Base-by-base conservation (phyloP, 139 green algal species). In the Parachlorella kessleri region DNA sequence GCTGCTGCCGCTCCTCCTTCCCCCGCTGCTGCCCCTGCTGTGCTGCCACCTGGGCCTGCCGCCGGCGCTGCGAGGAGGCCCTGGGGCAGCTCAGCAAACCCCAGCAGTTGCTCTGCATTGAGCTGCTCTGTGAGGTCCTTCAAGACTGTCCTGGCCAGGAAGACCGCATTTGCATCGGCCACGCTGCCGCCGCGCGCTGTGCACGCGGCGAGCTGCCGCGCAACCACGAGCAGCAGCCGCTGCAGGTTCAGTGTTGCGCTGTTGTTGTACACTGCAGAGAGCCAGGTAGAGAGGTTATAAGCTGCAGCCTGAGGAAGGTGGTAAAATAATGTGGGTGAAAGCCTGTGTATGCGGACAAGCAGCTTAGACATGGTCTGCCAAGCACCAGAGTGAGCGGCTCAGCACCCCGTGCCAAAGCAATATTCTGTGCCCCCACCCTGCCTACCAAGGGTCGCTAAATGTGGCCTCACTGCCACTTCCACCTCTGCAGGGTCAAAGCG, bases 161-260 rank as follows among this genome's bases (percentile, higher is more conserved):
- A 89, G 26, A 95, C 76, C 9, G 87, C 81, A 72, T 96, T 97
- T 48, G 92, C 82, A 0, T 88, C 87, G 26, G 86, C 75, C 33
- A 82, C 40, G 1, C 81, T 37, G 37, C 36, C 65, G 67, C 7
- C n/a, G 37, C 24, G 38, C 33, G 26, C 55, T 55, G 1, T 81
- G 40, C 74, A 66, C 55, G 78, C 73, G 32, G 66, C n/a, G 39
- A 95, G 75, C 30, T 89, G 82, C 36, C 81, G 81, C 10, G 89
- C 30, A 23, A 84, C n/a, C 39, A 95, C 83, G 65, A 91, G 68
- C 23, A 95, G 75, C 28, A 96, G 79, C 42, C 85, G 89, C 77
- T 94, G 81, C n/a, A 95, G 88, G 83, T 97, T 93, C 41, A 84
- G 74, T 3, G 93, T 97, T 23, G 71, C 37, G 2, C 74, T 71